Evolutionary conservation across 202 grass and related monocot genomes (phyloP), one percentile per base, ranked within the genome.

Genomic region (Musa balbisiana): DNA sequence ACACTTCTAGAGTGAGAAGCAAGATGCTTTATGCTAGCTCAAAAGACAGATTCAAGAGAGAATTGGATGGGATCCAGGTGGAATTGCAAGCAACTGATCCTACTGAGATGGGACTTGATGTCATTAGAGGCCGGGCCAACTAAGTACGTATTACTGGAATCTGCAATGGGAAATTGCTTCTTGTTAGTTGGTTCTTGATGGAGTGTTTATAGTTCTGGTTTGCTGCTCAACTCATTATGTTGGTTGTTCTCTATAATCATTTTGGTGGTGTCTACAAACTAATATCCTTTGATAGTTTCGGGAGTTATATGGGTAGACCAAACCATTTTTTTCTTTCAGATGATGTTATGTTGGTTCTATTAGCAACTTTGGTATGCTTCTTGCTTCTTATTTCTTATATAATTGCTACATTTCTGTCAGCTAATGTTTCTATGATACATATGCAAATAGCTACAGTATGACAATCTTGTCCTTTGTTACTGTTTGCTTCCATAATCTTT

Each of bases 11-110:
- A 78, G 77, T 90, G 52, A 87, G 62, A 85, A 91, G 85, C 76
- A 87, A 87, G 85, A 91, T 91, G 88, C 52, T 84, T 22, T 90
- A 90, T 60, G 88, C 88, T 0, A 90, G 84, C 68, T 87, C 88
- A 0, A 90, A 82, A 55, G 24, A 76, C 14, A 84, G 63, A 5
- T 90, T 90, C 82, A 90, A 90, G 82, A 80, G 52, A 53, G 76
- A 70, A 20, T 64, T 90, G 8, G 78, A 84, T 56, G 84, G 88
- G 82, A 82, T 90, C 23, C 88, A 90, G 67, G 77, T 90, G 23
- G 82, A 84, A 8, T 65, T 90, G 73, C 88, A 87, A 64, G 85
- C 88, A 49, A 87, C 85, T 1, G 88, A 87, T 54, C 51, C 82
- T 3, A 76, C 56, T 29, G 88, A 87, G 14, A 84, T 91, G 52